Evolutionary conservation across 345 rosid genomes (phyloP).

Genomic region (Hypericum androsaemum): DNA sequence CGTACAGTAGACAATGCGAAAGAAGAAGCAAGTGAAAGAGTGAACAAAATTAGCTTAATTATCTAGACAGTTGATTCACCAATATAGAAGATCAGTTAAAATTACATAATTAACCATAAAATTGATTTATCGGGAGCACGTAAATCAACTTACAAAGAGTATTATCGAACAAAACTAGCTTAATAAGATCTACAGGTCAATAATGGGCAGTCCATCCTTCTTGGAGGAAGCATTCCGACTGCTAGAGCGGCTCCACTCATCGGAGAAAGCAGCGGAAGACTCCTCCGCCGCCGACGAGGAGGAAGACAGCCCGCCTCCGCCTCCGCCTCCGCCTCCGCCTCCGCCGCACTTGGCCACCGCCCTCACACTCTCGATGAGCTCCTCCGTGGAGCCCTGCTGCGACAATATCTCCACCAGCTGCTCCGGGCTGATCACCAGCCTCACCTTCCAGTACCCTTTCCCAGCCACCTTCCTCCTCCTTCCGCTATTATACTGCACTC

Average conservation of each 20-base stretch:
- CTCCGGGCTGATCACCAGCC: slow-evolving; percentile 56
- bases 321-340: slow-evolving; percentile 20
- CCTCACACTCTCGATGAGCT: slow-evolving; percentile 65
- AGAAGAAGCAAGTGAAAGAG: too few relatives aligned
- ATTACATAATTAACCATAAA: too few relatives aligned
- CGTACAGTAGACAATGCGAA: too few relatives aligned
- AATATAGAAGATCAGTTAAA: too few relatives aligned
- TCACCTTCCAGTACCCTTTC: slow-evolving; percentile 72
- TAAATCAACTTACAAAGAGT: too few relatives aligned
- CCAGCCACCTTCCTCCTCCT: background rate
- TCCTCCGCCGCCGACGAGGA: slow-evolving; percentile 6
- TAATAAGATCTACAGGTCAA: too few relatives aligned
- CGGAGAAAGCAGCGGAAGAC: slow-evolving; percentile 26
- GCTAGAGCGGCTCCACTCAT: slow-evolving; percentile 45
- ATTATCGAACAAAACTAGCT: too few relatives aligned
- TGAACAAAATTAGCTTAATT: too few relatives aligned
- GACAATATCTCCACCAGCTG: slow-evolving; percentile 61
- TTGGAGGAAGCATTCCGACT: slow-evolving; percentile 32
- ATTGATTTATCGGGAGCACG: too few relatives aligned
- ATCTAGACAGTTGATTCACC: too few relatives aligned
- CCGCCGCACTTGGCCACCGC: slow-evolving; percentile 51
- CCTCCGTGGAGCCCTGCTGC: slow-evolving; percentile 48
- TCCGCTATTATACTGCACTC: background rate
- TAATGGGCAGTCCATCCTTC: slow-evolving; percentile 10
- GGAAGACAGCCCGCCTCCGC: slow-evolving; percentile 20